phyloP scores from a whole-genome alignment of 176 grass and related monocot species.

The Otatea glauca region DNA sequence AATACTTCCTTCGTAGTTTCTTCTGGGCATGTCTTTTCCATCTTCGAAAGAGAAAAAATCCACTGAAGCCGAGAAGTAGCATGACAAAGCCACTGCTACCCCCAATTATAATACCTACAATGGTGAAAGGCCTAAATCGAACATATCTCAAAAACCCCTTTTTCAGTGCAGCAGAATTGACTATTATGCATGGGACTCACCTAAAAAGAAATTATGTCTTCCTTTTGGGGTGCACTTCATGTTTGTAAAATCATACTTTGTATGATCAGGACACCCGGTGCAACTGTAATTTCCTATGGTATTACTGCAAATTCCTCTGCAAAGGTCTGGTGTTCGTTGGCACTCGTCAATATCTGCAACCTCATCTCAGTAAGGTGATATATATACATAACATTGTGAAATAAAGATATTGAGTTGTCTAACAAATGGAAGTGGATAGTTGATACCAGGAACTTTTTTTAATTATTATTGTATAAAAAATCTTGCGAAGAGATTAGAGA shows the following conservation, averaged over 20 bases:
- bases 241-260: neutral
- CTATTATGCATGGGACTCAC: neutral
- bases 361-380: no score
- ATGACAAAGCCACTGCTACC: neutral
- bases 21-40: neutral
- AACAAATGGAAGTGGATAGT: no score
- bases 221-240: neutral
- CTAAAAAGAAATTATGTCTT: neutral
- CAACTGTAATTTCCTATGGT: neutral
- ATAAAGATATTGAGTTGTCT: no score
- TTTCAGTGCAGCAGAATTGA: neutral
- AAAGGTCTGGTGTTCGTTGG: neutral
- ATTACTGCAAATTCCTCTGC: constrained; percentile 19
- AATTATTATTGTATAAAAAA: no score
- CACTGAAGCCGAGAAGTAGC: neutral
- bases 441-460: no score
- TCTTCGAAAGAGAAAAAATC: neutral
- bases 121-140: neutral
- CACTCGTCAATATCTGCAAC: constrained; percentile 41
- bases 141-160: neutral
- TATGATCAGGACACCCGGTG: neutral
- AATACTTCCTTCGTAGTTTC: neutral
- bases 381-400: no score
- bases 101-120: constrained; percentile 19
- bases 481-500: no score